A percentile compares a stretch with the other conserved stretches of the same genome.
Evolutionary conservation across 2,329 filamentous ascomycete species (phyloP).

Genomic region (Fusarium sp.): DNA sequence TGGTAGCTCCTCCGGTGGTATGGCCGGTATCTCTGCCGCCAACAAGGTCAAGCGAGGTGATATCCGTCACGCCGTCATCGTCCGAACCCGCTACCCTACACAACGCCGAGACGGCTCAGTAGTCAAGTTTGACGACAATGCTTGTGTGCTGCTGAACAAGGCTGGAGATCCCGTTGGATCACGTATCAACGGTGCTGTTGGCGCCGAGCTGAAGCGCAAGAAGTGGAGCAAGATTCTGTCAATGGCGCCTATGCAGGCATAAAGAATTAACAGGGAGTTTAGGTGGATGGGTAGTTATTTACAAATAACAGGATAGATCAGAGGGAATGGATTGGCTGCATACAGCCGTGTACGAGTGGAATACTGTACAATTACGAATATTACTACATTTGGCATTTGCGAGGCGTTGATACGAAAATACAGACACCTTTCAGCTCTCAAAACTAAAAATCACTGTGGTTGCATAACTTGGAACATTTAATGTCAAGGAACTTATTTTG

Average conservation of each 20-base stretch:
- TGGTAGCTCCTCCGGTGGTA: conserved; percentile 76
- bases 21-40: conserved; percentile 76
- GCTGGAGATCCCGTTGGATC: conserved; percentile 94
- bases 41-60: conserved; percentile 97
- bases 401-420: conserved; percentile 47
- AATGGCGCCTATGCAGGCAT: conserved; percentile 80
- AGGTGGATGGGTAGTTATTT: conserved; percentile 8
- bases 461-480: background rate
- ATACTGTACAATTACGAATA: conserved; percentile 48
- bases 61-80: conserved; percentile 94
- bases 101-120: conserved; percentile 89
- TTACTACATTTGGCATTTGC: conserved; percentile 46
- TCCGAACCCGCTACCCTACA: conserved; percentile 88
- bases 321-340: background rate
- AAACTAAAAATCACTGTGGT: background rate
- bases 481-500: background rate
- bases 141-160: conserved; percentile 97
- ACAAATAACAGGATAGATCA: conserved; percentile 28
- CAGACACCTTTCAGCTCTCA: conserved; percentile 41
- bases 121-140: conserved; percentile 96
- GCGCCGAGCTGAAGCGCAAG: conserved; percentile 86
- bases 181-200: conserved; percentile 91
- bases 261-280: conserved; percentile 25
- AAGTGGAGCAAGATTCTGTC: conserved; percentile 99
- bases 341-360: conserved; percentile 39